phyloP scores from a whole-genome alignment of 2,329 filamentous ascomycete species.

The Chaetomiaceae sp. region DNA sequence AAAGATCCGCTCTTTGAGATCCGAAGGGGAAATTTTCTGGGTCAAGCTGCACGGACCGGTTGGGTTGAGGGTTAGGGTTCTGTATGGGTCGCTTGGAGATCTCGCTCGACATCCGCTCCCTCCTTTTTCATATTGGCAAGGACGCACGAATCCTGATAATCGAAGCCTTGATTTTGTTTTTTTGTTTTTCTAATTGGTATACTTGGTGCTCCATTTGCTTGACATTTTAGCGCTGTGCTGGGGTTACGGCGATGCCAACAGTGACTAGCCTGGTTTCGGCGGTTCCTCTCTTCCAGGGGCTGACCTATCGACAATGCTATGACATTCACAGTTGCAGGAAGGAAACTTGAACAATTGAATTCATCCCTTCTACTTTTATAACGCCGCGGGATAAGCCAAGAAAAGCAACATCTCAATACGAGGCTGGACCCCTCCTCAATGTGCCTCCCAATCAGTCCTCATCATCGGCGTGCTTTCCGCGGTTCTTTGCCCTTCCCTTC shows the following conservation, averaged over 20 bases:
- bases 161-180: too few relatives aligned
- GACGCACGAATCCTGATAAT: too few relatives aligned
- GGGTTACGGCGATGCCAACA: too few relatives aligned
- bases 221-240: too few relatives aligned
- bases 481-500: conserved; percentile 52
- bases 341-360: neutral
- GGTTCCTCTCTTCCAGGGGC: too few relatives aligned
- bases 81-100: too few relatives aligned
- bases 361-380: conserved; percentile 4
- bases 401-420: neutral
- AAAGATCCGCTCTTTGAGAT: conserved; percentile 14
- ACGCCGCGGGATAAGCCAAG: neutral
- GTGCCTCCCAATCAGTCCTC: conserved; percentile 23
- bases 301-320: too few relatives aligned
- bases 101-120: too few relatives aligned
- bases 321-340: too few relatives aligned
- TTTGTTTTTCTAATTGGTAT: too few relatives aligned
- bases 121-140: neutral
- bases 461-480: conserved; percentile 33
- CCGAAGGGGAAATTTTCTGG: conserved; percentile 20
- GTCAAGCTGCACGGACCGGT: conserved; percentile 3
- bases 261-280: too few relatives aligned
- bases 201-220: too few relatives aligned
- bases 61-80: conserved; percentile 22
- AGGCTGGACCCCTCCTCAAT: neutral